Evolutionary conservation across 345 rosid species (phyloP).

Genomic region (Syzygium oleosum): DNA sequence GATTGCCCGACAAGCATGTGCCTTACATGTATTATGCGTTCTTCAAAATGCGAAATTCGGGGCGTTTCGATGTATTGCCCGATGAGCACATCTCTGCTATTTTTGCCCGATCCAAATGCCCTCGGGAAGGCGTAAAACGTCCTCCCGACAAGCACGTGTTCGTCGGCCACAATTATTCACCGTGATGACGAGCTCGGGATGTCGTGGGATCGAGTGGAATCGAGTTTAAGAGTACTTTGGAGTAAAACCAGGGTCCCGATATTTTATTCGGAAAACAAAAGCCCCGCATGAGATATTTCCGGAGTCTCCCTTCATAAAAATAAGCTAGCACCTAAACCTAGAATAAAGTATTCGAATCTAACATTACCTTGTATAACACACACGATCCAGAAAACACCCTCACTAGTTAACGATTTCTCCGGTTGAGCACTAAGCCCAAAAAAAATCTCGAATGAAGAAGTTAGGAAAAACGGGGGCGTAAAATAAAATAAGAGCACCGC

Average conservation of each 20-base stretch:
- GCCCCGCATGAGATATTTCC: not conserved
- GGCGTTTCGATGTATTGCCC: too few relatives aligned
- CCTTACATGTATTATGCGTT: not conserved
- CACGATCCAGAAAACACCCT: not conserved
- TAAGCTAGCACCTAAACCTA: not conserved
- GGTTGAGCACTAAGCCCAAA: not conserved
- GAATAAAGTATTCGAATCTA: not conserved
- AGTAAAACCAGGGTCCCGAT: not conserved
- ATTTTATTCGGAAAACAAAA: too few relatives aligned
- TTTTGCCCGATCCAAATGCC: too few relatives aligned
- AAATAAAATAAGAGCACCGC: not conserved
- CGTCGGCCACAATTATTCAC: not conserved
- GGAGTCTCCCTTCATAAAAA: not conserved
- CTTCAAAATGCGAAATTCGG: not conserved
- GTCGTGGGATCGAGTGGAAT: not conserved
- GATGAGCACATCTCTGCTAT: not conserved
- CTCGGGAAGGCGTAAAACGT: too few relatives aligned
- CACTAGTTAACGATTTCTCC: not conserved
- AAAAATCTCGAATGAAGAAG: not conserved
- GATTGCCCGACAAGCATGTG: not conserved
- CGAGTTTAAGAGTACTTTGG: not conserved
- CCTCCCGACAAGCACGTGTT: not conserved
- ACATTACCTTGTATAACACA: not conserved
- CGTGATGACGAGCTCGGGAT: not conserved
- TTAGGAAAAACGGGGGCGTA: not conserved